Evolutionary conservation across 108 stramenopile genomes (phyloP).

Genomic region (Licmophora abbreviata): DNA sequence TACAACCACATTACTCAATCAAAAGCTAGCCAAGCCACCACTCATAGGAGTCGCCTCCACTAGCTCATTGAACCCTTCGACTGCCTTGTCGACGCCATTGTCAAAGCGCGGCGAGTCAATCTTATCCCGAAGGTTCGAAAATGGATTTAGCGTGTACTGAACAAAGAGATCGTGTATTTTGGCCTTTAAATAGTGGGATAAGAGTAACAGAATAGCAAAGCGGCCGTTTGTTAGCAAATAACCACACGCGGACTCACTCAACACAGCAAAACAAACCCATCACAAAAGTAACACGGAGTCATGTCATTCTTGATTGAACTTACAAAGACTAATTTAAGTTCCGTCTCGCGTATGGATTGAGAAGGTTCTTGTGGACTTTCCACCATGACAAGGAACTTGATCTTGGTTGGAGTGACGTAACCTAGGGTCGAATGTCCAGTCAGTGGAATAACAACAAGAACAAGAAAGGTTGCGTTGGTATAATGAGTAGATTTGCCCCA

Average conservation of each 20-base stretch:
- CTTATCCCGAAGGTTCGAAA: constrained; percentile 20
- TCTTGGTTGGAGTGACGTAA: constrained; percentile 33
- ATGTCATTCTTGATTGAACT: constrained; percentile 13
- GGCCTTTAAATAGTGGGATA: constrained; percentile 8
- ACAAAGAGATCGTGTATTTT: constrained; percentile 33
- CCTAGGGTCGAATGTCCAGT: constrained; percentile 7
- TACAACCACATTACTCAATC: no score
- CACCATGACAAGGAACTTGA: constrained; percentile 35
- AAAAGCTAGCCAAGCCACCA: no score
- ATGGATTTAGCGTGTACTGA: constrained; percentile 40
- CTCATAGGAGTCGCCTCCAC: no score
- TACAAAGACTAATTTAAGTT: constrained; percentile 38
- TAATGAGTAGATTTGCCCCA: neutral
- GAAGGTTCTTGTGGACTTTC: constrained; percentile 12
- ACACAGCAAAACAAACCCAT: neutral
- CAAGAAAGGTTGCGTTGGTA: neutral
- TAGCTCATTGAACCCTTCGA: constrained; percentile 17
- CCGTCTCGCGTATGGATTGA: constrained; percentile 13
- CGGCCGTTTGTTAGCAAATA: neutral
- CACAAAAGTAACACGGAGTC: neutral
- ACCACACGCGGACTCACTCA: neutral
- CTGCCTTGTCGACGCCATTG: constrained; percentile 9
- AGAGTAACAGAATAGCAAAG: neutral
- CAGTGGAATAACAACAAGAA: neutral
- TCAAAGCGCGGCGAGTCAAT: constrained; percentile 28